These are phyloP conservation scores for Cenchrus americanus DNA, from an alignment of 176 grass and related monocot genomes.

Conservation along the genomic window DNA sequence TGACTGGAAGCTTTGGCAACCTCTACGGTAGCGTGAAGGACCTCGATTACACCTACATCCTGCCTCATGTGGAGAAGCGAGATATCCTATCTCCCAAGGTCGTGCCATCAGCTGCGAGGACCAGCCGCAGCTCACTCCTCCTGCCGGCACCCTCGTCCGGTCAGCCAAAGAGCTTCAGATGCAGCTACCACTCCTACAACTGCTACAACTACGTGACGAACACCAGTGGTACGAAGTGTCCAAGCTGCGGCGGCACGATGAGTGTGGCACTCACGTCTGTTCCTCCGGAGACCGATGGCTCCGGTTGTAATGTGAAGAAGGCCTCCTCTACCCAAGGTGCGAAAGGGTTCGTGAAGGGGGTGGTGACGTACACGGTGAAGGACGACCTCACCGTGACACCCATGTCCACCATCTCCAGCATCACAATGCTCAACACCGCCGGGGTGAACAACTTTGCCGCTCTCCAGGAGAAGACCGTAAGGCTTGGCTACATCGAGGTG, in stretches of 20 bases:
- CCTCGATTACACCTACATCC: background rate
- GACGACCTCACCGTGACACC: slow-evolving; percentile 26
- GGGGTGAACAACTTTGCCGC: background rate
- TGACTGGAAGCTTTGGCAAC: background rate
- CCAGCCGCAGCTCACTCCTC: background rate
- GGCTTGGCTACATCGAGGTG: too few relatives aligned
- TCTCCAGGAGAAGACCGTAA: slow-evolving; percentile 22
- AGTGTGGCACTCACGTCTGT: too few relatives aligned
- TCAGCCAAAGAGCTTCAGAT: too few relatives aligned
- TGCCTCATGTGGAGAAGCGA: background rate
- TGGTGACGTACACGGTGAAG: slow-evolving; percentile 38
- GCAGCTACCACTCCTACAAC: too few relatives aligned
- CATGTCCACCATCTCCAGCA: slow-evolving; percentile 49
- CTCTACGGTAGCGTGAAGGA: background rate
- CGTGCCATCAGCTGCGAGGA: background rate
- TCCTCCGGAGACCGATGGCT: background rate
- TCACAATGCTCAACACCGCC: slow-evolving; percentile 34
- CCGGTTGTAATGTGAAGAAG: background rate
- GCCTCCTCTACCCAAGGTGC: background rate
- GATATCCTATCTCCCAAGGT: background rate
- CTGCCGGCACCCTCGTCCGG: too few relatives aligned
- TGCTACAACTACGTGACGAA: too few relatives aligned
- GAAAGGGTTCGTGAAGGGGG: background rate
- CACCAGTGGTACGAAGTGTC: too few relatives aligned
- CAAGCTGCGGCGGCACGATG: too few relatives aligned